Percentiles rank a stretch among this genome's conserved stretches.
Conservation (phyloP, 2,329 filamentous ascomycete genomes). For the Aspergillus quadrilineatus region DNA sequence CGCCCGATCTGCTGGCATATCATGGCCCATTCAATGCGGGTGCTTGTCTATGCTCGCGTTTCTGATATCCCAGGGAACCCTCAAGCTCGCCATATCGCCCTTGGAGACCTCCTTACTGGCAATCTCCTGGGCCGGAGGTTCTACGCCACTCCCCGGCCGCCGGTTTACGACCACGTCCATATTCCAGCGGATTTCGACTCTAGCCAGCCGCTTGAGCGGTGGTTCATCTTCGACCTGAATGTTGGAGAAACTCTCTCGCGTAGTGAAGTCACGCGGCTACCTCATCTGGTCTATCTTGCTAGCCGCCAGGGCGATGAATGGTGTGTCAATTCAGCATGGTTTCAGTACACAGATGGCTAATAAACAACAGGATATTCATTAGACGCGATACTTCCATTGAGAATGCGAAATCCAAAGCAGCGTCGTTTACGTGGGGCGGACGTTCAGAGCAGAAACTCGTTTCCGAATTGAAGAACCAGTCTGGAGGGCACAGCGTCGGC, state of each 20-base stretch:
- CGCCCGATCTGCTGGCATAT: neutral
- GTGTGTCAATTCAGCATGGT: slow-evolving; percentile 8
- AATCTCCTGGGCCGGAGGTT: slow-evolving; percentile 17
- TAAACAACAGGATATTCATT: slow-evolving; percentile 18
- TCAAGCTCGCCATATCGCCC: slow-evolving; percentile 19
- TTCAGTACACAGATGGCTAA: neutral
- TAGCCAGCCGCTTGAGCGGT: slow-evolving; percentile 16
- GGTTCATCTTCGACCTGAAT: slow-evolving; percentile 23
- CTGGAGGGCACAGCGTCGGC: too few species aligned
- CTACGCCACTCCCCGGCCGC: slow-evolving; percentile 13
- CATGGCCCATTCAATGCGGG: slow-evolving; percentile 11
- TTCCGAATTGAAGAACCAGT: slow-evolving; percentile 9
- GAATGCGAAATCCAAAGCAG: slow-evolving; percentile 17
- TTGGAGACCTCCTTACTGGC: slow-evolving; percentile 18
- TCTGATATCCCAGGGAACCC: slow-evolving; percentile 22
- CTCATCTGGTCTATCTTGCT: slow-evolving; percentile 22
- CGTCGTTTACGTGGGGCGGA: slow-evolving; percentile 22
- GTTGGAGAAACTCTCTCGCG: slow-evolving; percentile 11
- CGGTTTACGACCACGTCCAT: slow-evolving; percentile 22
- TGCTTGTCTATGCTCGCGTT: slow-evolving; percentile 19
- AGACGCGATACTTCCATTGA: slow-evolving; percentile 15
- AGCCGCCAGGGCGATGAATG: slow-evolving; percentile 21
- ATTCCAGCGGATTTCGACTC: slow-evolving; percentile 24
- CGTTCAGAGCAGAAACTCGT: slow-evolving; percentile 22
- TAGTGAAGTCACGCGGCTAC: slow-evolving; percentile 16